A percentile compares a stretch with the other conserved stretches of the same genome.
Evolutionary conservation across 805 yeast genomes (phyloP).

Genomic region (Kluyveromyces nonfermentans): DNA sequence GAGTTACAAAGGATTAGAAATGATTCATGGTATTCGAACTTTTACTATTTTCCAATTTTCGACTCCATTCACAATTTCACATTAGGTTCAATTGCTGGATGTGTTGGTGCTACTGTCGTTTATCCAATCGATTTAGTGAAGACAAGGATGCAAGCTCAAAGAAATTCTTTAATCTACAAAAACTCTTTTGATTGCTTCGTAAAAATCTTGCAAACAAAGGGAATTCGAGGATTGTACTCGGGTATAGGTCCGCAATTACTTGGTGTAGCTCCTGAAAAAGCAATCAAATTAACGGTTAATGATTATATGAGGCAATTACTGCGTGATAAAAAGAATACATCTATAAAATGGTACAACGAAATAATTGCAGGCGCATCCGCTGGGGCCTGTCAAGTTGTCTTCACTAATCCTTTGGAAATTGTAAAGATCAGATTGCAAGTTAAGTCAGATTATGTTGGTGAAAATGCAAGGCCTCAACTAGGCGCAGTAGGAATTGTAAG

Average conservation of each 20-base stretch:
- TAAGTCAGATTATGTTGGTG: constrained; percentile 58
- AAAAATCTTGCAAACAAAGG: constrained; percentile 70
- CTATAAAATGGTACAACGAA: constrained; percentile 51
- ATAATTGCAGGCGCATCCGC: constrained; percentile 86
- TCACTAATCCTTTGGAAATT: constrained; percentile 93
- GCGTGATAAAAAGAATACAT: constrained; percentile 37
- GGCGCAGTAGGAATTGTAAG: constrained; percentile 55
- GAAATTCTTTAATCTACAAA: constrained; percentile 57
- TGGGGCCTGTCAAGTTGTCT: constrained; percentile 92
- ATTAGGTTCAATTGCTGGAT: constrained; percentile 92
- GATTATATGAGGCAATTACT: constrained; percentile 74
- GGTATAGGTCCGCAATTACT: constrained; percentile 91
- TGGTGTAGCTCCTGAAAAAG: constrained; percentile 98
- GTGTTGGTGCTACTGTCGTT: constrained; percentile 95
- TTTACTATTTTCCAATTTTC: constrained; percentile 53
- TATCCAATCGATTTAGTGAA: constrained; percentile 94
- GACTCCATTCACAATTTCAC: constrained; percentile 82
- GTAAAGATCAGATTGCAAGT: constrained; percentile 92
- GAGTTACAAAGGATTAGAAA: constrained; percentile 22
- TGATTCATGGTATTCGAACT: constrained; percentile 27
- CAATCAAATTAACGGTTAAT: constrained; percentile 89
- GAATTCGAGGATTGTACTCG: constrained; percentile 76
- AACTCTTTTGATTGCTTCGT: constrained; percentile 81
- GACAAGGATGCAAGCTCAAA: constrained; percentile 96
- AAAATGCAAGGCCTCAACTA: constrained; percentile 30